Evolutionary conservation across 768 basidiomycete genomes (phyloP).

Genomic region (Boletellus ananas): DNA sequence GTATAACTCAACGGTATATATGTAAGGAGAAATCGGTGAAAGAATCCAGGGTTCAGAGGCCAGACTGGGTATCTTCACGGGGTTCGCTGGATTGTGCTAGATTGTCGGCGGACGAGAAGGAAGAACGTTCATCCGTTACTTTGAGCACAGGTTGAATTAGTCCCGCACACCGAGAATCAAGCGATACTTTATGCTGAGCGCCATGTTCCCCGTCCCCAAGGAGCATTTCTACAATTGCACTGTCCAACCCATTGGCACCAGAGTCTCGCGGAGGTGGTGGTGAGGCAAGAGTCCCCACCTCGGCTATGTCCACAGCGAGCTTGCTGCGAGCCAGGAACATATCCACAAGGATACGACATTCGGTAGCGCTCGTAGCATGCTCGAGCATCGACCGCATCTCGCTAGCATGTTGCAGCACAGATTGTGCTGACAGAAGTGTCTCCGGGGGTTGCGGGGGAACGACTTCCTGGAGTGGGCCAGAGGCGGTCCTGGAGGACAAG

Average conservation of each 20-base stretch:
- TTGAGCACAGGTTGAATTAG: background rate
- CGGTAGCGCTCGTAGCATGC: constrained; percentile 69
- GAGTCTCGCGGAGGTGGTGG: constrained; percentile 36
- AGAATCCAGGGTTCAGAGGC: constrained; percentile 7
- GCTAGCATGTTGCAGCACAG: constrained; percentile 45
- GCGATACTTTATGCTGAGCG: background rate
- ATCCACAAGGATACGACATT: constrained; percentile 82
- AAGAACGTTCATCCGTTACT: background rate
- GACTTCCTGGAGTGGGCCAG: constrained; percentile 7
- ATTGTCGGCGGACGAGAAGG: background rate
- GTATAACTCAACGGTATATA: constrained; percentile 15
- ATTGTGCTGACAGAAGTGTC: constrained; percentile 17
- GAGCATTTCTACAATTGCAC: constrained; percentile 47
- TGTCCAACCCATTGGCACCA: constrained; percentile 36
- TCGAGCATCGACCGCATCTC: constrained; percentile 68
- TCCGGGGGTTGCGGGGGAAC: constrained; percentile 14
- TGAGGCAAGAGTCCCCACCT: constrained; percentile 27
- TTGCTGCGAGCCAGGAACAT: constrained; percentile 72
- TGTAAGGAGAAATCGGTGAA: background rate
- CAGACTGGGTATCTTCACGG: constrained; percentile 14
- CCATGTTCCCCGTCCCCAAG: constrained; percentile 26
- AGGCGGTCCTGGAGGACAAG: constrained; percentile 12
- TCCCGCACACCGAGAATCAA: background rate
- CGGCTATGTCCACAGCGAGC: constrained; percentile 33
- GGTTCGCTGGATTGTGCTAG: constrained; percentile 3